phyloP scores from a whole-genome alignment of 2,329 filamentous ascomycete genomes.

The Gaeumannomyces tritici region DNA sequence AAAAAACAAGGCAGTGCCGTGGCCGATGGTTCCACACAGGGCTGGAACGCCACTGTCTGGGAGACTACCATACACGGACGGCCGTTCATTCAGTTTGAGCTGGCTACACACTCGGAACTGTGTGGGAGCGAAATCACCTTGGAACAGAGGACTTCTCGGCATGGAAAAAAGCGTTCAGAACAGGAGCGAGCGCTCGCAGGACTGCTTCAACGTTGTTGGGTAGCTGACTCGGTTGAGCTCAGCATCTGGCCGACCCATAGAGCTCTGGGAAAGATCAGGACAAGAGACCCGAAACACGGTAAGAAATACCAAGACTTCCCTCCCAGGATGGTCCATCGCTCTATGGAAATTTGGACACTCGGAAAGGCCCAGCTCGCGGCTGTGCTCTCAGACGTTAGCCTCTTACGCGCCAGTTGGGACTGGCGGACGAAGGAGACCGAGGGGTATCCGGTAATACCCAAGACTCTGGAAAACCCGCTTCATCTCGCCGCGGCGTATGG shows the following conservation, averaged over 20 bases:
- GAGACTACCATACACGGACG: neutral
- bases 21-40: too few relatives aligned
- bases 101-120: neutral
- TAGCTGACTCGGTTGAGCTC: neutral
- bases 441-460: neutral
- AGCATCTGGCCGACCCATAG: neutral
- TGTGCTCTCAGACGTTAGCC: neutral
- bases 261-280: neutral
- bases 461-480: neutral
- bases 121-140: neutral
- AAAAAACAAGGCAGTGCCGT: neutral
- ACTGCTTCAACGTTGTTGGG: neutral
- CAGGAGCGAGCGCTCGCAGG: neutral
- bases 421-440: neutral
- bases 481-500: constrained; percentile 4
- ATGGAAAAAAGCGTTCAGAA: neutral
- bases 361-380: too few relatives aligned
- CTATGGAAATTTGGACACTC: too few relatives aligned
- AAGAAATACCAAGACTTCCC: too few relatives aligned
- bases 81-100: neutral
- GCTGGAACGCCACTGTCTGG: neutral
- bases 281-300: too few relatives aligned
- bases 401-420: neutral
- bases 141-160: neutral
- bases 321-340: too few relatives aligned